Base-by-base conservation (phyloP, 2,329 filamentous ascomycete species). In the Podosphaera leucotricha region DNA sequence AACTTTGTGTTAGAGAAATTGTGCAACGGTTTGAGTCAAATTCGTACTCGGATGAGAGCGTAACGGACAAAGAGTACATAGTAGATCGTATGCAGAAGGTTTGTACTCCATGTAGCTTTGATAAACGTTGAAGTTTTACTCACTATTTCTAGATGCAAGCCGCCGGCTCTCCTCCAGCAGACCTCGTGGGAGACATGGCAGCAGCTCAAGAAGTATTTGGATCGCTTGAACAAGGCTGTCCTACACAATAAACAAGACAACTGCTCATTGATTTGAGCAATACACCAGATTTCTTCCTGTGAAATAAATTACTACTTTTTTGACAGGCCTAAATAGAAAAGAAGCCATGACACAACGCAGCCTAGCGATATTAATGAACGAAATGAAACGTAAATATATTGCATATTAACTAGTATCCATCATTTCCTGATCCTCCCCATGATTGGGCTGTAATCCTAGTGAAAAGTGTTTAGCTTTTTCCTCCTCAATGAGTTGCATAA, bases 71-170 rank as follows among this genome's bases (percentile, higher is more conserved):
- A 49, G 83, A 92, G 58, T 94, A 85, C 61, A 90, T 98, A 54
- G 87, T 94, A 51, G 86, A 94, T 56, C 78, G 79, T 59, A 98
- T 98, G 90, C 87, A 95, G 61, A 87, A 87, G 76, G 87, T 93
- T 61, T 59, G 70, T 58, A 10, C 19, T 39, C 10, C 43, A 43
- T 24, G 39, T 11, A 13, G 45, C 24, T 38, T 46, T 46, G 24
- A 19, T 26, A 46, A 44, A 46, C 30, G 33, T 45, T 41, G 41
- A 43, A 45, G 24, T 48, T 45, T 50, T 57, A 13, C 30, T 45
- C 46, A 54, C 45, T 18, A 28, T 46, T 43, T 44, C 46, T 56
- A 94, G 87, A 98, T 98, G 90, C 90, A 98, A 86, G 78, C 78
- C 43, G 80, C 80, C 48, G 90, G 90, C 8, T 85, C 82, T 18